These are phyloP conservation scores for Metschnikowia anglica DNA, from an alignment of 805 yeast species.

Conservation along the genomic window DNA sequence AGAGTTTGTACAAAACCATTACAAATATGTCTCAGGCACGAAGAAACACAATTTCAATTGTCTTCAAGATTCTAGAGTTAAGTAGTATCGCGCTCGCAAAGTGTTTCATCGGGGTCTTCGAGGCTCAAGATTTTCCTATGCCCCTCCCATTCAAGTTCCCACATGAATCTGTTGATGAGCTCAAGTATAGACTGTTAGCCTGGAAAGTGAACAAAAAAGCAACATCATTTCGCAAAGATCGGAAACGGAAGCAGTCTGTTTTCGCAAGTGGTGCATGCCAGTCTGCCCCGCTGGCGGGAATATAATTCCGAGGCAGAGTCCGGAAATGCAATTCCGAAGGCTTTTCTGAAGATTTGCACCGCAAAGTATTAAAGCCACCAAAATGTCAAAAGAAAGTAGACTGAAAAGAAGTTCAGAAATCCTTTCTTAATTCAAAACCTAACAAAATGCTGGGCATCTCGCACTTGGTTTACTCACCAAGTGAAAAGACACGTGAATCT, in stretches of 20 bases:
- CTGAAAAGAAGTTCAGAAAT: too few relatives aligned
- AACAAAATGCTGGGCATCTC: neutral
- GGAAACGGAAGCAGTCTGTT: neutral
- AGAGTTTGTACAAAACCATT: too few relatives aligned
- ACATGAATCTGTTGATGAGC: too few relatives aligned
- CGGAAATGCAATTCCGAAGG: slow-evolving; percentile 11
- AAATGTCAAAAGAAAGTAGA: neutral
- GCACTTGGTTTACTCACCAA: neutral
- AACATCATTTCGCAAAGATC: neutral
- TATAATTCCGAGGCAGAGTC: slow-evolving; percentile 6
- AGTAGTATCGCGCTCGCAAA: too few relatives aligned
- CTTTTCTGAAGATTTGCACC: neutral
- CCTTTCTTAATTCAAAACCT: neutral
- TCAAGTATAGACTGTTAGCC: too few relatives aligned
- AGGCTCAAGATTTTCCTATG: too few relatives aligned
- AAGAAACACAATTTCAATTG: too few relatives aligned
- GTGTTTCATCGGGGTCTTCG: too few relatives aligned
- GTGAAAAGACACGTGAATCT: neutral
- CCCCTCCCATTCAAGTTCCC: too few relatives aligned
- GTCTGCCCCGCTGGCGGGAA: neutral
- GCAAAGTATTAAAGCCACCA: slow-evolving; percentile 3
- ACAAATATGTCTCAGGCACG: too few relatives aligned
- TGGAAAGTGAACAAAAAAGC: neutral
- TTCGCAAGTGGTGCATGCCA: neutral
- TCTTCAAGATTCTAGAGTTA: too few relatives aligned